A percentile compares a stretch with the other conserved stretches of the same genome.
Conservation (phyloP, 192 early-diverging fungal species). For the Thamnidium elegans region DNA sequence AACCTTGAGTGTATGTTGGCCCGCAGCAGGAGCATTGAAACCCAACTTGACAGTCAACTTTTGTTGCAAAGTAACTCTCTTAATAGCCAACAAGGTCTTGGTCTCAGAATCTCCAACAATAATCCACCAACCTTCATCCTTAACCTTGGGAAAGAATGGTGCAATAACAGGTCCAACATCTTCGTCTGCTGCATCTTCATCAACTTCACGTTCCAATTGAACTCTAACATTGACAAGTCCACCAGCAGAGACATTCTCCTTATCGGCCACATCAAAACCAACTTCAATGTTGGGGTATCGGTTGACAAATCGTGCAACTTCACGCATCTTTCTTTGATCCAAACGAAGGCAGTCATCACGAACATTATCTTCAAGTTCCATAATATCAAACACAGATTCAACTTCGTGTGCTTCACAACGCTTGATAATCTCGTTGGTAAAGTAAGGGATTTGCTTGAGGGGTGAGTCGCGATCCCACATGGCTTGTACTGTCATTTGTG, state of each 20-base stretch:
- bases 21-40: slow-evolving; percentile 70
- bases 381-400: slow-evolving; percentile 87
- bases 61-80: slow-evolving; percentile 73
- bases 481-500: slow-evolving; percentile 96
- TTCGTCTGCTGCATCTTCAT: slow-evolving; percentile 44
- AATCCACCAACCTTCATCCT: slow-evolving; percentile 98
- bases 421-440: slow-evolving; percentile 69
- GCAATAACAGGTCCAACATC: slow-evolving; percentile 82
- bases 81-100: slow-evolving; percentile 85
- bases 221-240: slow-evolving; percentile 65
- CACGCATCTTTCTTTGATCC: slow-evolving; percentile 60
- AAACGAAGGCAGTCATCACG: slow-evolving; percentile 65
- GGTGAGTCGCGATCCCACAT: slow-evolving; percentile 93
- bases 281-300: slow-evolving; percentile 93
- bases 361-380: slow-evolving; percentile 90
- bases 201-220: slow-evolving; percentile 82
- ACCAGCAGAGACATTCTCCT: slow-evolving; percentile 61
- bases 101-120: slow-evolving; percentile 79
- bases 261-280: slow-evolving; percentile 60
- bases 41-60: slow-evolving; percentile 62
- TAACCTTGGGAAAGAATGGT: slow-evolving; percentile 86
- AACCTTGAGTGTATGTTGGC: slow-evolving; percentile 64
- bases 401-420: slow-evolving; percentile 68
- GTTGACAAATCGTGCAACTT: slow-evolving; percentile 87
- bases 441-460: slow-evolving; percentile 89